Evolutionary conservation across 768 basidiomycete species (phyloP), one percentile per base, ranked within the genome.

Genomic region (Auricularia auricula-judae): DNA sequence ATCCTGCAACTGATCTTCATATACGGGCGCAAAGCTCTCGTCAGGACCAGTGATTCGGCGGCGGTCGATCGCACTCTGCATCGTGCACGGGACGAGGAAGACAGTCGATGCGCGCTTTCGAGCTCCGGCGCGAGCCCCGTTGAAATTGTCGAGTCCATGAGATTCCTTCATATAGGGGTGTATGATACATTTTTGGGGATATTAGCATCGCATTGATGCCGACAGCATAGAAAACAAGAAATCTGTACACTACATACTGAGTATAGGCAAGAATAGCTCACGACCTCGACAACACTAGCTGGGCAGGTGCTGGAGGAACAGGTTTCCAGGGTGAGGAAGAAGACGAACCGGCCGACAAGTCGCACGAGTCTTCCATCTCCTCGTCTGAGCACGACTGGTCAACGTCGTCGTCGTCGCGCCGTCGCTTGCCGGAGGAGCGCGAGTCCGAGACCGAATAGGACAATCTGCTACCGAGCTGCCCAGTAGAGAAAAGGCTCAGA

Each of bases 11-110:
- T 79, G 75, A 42, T 74, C 72, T 33, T 80, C 79, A 69, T 84
- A 94, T 0, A 82, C 66, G 2, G 91, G 91, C 3, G 85, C 74
- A 65, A 78, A 80, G 62, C 89, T 93, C 65, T 88, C 86, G 70
- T 95, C 95, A 36, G 96, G 96, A 0, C 93, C 96, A 68, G 91
- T 92, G 65, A 93, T 83, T 56, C 96, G 85, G 70, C 96, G 81
- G 70, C 96, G 80, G 81, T 98, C 96, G 71, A 89, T 34, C 16
- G 56, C 77, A 70, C 73, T 77, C 70, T 85, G 86, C 67, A 59
- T 59, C 29, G 12, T 29, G 29, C 29, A 29, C 56, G 29, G 56
- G 23, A 51, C 56, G 56, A 5, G 56, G 10, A 59, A 34, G 23
- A 14, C 21, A 29, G 56, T 21, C 4, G 23, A 29, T 29, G 47